Evolutionary conservation across 2,329 filamentous ascomycete species (phyloP).

Genomic region (Fusarium sp.): DNA sequence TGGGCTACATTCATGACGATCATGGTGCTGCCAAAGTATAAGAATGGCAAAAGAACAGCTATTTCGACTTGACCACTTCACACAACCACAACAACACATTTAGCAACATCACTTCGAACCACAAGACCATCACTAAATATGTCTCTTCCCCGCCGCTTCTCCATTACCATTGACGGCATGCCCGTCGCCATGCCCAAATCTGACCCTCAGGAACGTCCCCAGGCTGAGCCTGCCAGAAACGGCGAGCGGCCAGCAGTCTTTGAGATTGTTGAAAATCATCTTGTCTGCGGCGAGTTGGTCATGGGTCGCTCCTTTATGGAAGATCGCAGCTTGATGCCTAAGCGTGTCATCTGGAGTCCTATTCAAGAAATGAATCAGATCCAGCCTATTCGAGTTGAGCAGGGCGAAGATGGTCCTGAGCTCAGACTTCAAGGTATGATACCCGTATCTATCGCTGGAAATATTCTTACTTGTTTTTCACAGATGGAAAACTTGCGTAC

Average conservation of each 20-base stretch:
- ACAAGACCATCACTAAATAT: not conserved
- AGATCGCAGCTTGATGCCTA: slow-evolving; percentile 13
- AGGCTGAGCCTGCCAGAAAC: no score
- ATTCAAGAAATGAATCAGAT: rapidly evolving
- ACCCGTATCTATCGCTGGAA: rapidly evolving
- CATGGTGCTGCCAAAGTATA: not conserved
- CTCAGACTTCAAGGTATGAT: slow-evolving; percentile 14
- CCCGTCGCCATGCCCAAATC: not conserved
- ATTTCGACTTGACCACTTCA: rapidly evolving
- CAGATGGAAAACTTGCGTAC: not conserved
- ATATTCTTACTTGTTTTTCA: not conserved
- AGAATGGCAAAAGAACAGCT: not conserved
- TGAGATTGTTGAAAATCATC: not conserved
- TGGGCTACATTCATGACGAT: not conserved
- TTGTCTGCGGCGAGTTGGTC: not conserved
- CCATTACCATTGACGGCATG: not conserved
- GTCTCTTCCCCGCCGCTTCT: not conserved
- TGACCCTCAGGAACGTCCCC: rapidly evolving
- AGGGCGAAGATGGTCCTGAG: not conserved
- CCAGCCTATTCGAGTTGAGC: not conserved
- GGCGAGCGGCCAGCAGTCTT: not conserved
- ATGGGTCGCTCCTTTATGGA: slow-evolving; percentile 3
- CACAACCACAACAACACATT: not conserved
- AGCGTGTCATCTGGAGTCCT: slow-evolving; percentile 4
- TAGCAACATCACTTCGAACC: not conserved